These are phyloP conservation scores for Serendipita vermifera DNA, from an alignment of 768 basidiomycete genomes.

Conservation along the genomic window DNA sequence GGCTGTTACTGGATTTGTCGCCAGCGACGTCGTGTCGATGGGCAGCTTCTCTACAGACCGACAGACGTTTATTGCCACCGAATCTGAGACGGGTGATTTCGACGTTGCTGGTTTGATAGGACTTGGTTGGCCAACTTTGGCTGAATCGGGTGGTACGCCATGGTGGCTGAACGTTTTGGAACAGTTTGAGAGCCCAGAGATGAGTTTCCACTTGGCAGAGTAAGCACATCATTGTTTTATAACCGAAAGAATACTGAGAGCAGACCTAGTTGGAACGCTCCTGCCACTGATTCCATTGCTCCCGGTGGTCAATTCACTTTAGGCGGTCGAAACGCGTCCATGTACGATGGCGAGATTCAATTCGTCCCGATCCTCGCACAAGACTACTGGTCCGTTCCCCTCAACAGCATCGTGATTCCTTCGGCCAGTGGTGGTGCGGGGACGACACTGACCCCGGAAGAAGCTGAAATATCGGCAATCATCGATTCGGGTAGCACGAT, in stretches of 20 bases:
- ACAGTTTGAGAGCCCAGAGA: constrained; percentile 1
- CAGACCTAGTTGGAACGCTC: background rate
- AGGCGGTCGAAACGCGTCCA: background rate
- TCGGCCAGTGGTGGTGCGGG: too few species aligned
- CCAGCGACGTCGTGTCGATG: background rate
- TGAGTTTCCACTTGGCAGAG: constrained; percentile 1
- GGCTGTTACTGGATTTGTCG: background rate
- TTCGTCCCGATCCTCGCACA: background rate
- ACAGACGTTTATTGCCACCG: background rate
- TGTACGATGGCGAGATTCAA: background rate
- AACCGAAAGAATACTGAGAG: background rate
- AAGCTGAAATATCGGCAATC: background rate
- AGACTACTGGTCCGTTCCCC: background rate
- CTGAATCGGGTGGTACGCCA: background rate
- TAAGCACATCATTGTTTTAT: background rate
- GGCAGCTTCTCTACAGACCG: background rate
- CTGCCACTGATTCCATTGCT: background rate
- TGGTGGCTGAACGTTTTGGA: constrained; percentile 3
- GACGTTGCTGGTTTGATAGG: background rate
- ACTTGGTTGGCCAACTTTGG: background rate
- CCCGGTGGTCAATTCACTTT: background rate
- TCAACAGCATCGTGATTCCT: background rate
- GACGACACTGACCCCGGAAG: background rate
- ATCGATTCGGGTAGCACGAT: background rate
- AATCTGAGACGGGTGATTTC: background rate